These are phyloP conservation scores for Scorias spongiosa DNA, from an alignment of 2,329 filamentous ascomycete genomes.

Conservation along the genomic window DNA sequence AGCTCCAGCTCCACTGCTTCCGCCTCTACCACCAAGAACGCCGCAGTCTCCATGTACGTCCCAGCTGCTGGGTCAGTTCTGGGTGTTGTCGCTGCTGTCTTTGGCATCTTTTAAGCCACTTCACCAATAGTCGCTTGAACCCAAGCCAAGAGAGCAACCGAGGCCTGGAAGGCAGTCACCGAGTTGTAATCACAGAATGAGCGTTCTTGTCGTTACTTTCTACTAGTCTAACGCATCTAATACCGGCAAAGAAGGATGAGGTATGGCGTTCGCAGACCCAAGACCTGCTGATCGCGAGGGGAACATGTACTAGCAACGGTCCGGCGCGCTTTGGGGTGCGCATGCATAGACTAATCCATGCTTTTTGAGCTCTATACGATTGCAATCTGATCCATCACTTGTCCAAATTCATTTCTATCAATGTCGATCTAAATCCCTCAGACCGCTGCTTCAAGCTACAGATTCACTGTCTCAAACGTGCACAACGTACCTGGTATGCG, in stretches of 20 bases:
- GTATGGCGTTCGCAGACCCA: background rate
- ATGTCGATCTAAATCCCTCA: too few relatives aligned
- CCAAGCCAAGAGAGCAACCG: too few relatives aligned
- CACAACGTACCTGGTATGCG: too few relatives aligned
- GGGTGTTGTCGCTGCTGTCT: conserved; percentile 32
- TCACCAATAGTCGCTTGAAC: background rate
- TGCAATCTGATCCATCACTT: too few relatives aligned
- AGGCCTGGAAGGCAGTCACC: background rate
- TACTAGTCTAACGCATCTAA: background rate
- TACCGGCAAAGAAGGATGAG: background rate
- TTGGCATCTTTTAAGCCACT: conserved; percentile 28
- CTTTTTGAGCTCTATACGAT: too few relatives aligned
- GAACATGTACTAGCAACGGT: background rate
- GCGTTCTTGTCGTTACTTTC: background rate
- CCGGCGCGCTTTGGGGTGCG: background rate
- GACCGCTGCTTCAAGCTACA: too few relatives aligned
- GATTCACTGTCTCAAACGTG: too few relatives aligned
- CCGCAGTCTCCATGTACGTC: conserved; percentile 27
- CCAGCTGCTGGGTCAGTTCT: conserved; percentile 29
- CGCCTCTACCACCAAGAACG: conserved; percentile 19
- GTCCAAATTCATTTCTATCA: too few relatives aligned
- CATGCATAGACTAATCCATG: background rate
- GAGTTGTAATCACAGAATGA: background rate
- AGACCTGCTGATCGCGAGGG: background rate
- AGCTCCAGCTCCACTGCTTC: conserved; percentile 4